Evolutionary conservation across 192 early-diverging fungal species (phyloP).

Genomic region (Gryganskiella cystojenkinii): DNA sequence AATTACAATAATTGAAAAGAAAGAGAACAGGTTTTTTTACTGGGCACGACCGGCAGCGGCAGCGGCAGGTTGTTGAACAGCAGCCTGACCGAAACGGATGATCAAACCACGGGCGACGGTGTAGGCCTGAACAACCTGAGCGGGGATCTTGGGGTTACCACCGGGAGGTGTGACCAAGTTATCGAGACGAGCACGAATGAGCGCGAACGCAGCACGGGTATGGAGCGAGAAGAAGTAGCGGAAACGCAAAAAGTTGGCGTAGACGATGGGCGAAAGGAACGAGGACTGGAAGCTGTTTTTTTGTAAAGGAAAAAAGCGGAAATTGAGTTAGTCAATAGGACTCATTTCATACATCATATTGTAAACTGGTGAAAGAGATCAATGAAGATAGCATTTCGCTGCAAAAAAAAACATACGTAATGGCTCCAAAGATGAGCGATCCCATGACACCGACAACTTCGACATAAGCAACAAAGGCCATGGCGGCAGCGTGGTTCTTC

Average conservation of each 20-base stretch:
- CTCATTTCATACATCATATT: not conserved
- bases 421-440: conserved; percentile 61
- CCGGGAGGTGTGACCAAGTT: conserved; percentile 54
- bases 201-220: conserved; percentile 56
- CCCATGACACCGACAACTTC: conserved; percentile 80
- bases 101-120: conserved; percentile 33
- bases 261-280: conserved; percentile 71
- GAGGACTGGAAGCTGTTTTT: conserved; percentile 55
- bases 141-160: conserved; percentile 60
- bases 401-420: conserved; percentile 55
- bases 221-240: conserved; percentile 73
- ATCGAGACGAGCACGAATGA: conserved; percentile 55
- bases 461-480: conserved; percentile 71
- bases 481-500: conserved; percentile 70
- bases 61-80: conserved; percentile 38
- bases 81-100: conserved; percentile 39
- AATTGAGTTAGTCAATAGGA: not conserved
- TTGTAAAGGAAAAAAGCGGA: not conserved
- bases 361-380: not conserved
- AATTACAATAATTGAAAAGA: conserved; percentile 1
- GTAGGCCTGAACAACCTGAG: conserved; percentile 56
- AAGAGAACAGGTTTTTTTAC: conserved; percentile 5
- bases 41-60: conserved; percentile 19
- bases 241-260: conserved; percentile 79
- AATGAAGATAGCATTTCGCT: no score